These are phyloP conservation scores for Chaetomiaceae sp. DNA, from an alignment of 2,329 filamentous ascomycete species.

Conservation along the genomic window DNA sequence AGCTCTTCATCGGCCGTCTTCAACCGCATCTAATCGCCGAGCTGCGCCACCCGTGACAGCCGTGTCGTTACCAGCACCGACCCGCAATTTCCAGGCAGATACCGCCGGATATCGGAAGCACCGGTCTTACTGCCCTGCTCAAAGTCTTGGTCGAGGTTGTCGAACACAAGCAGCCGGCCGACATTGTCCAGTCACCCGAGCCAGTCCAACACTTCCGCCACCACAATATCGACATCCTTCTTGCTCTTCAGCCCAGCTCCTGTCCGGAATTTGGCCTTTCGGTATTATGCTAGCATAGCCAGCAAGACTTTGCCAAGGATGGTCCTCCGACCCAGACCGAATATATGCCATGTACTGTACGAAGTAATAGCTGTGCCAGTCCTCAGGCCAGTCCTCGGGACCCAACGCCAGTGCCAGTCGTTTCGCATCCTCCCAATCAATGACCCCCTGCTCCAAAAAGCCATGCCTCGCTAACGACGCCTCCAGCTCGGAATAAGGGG, in stretches of 20 bases:
- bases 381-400: no score
- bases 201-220: conserved; percentile 28
- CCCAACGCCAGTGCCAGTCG: no score
- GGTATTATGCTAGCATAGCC: conserved; percentile 22
- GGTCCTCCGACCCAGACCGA: conserved; percentile 29
- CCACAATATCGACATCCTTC: conserved; percentile 19
- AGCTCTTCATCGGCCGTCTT: conserved; percentile 24
- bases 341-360: no score
- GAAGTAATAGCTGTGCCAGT: no score
- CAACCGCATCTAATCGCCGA: conserved; percentile 24
- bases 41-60: conserved; percentile 20
- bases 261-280: conserved; percentile 20
- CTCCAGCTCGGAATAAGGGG: no score
- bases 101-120: conserved; percentile 25
- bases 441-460: no score
- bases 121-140: conserved; percentile 17
- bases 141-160: conserved; percentile 32
- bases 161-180: conserved; percentile 33
- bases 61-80: conserved; percentile 29
- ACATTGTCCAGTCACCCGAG: conserved; percentile 26
- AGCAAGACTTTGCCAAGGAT: conserved; percentile 29
- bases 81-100: conserved; percentile 28
- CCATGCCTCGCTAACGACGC: no score
- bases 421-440: no score
- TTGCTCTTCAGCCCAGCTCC: conserved; percentile 13